Evolutionary conservation across 805 yeast species (phyloP), one percentile per base, ranked within the genome.

Genomic region (Metschnikowia cubensis): DNA sequence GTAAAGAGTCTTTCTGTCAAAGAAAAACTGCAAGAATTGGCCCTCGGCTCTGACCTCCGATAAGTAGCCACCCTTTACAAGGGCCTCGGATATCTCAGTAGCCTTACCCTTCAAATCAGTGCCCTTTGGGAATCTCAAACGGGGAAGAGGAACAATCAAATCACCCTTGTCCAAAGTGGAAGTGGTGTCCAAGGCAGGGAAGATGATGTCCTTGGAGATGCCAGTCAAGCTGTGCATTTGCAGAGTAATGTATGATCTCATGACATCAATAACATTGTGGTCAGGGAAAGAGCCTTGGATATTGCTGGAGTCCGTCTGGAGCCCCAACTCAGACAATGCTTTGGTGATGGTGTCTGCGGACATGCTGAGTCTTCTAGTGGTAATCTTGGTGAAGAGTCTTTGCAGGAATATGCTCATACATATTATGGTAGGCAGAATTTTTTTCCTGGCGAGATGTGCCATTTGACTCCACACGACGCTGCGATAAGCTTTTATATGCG

Each of bases 161-260:
- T 94, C 99, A 64, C 98, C 99, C 63, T 92, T 85, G 52, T 90
- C 97, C 58, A 87, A 71, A 37, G 90, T 84, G 56, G 80, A 76
- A 20, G 97, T 89, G 77, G 92, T 81, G 70, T 94, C 98, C 62
- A 94, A 77, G 35, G 96, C 89, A 50, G 89, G 87, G 68, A 77
- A 88, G 55, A 91, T 88, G 45, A 89, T 66, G 3, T 73, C 70
- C 50, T 78, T 71, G 51, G 85, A 86, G 37, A 90, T 95, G 35
- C 84, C 85, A 17, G 95, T 78, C 58, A 94, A 71, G 57, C 77
- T 74, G 52, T 86, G 76, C 52, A 94, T 77, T 65, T 91, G 92
- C 55, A 81, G 78, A 45, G 96, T 74, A 67, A 94, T 88, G 70
- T 88, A 89, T 68, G 90, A 87, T 76, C 98, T 87, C 76, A 89